These are phyloP conservation scores for Barnettozyma pratensis DNA, from an alignment of 805 yeast species.

Conservation along the genomic window DNA sequence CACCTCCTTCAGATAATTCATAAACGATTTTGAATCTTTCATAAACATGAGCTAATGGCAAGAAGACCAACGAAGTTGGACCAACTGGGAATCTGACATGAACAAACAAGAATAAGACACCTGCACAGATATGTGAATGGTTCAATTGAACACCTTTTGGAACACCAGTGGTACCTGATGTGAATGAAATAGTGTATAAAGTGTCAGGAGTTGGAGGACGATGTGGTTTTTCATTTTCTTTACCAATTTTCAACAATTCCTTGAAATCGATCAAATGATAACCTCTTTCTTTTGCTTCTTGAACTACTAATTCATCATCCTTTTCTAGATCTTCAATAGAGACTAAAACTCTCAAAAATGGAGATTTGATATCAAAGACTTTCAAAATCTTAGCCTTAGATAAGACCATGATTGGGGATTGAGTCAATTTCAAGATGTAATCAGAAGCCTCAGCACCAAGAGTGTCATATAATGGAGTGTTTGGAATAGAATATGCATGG, in stretches of 20 bases:
- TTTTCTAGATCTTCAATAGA: conserved; percentile 45
- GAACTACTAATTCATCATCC: conserved; percentile 27
- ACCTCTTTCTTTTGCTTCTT: conserved; percentile 26
- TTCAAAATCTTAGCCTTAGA: conserved; percentile 45
- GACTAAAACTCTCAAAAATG: conserved; percentile 47
- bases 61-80: conserved; percentile 34
- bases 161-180: conserved; percentile 71
- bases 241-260: conserved; percentile 36
- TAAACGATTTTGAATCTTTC: conserved; percentile 43
- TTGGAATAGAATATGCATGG: conserved; percentile 48
- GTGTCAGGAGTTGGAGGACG: conserved; percentile 48
- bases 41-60: conserved; percentile 57
- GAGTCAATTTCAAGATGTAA: conserved; percentile 56
- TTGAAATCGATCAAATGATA: conserved; percentile 30
- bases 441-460: conserved; percentile 56
- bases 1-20: conserved; percentile 42
- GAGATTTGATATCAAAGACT: conserved; percentile 41
- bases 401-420: conserved; percentile 55
- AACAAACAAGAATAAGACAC: conserved; percentile 38
- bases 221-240: conserved; percentile 35
- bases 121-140: conserved; percentile 48
- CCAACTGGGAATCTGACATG: conserved; percentile 27
- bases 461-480: conserved; percentile 53
- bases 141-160: conserved; percentile 67
- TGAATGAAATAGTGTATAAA: conserved; percentile 59